Base-by-base conservation (phyloP, 345 rosid species). In the Physaria fendleri region DNA sequence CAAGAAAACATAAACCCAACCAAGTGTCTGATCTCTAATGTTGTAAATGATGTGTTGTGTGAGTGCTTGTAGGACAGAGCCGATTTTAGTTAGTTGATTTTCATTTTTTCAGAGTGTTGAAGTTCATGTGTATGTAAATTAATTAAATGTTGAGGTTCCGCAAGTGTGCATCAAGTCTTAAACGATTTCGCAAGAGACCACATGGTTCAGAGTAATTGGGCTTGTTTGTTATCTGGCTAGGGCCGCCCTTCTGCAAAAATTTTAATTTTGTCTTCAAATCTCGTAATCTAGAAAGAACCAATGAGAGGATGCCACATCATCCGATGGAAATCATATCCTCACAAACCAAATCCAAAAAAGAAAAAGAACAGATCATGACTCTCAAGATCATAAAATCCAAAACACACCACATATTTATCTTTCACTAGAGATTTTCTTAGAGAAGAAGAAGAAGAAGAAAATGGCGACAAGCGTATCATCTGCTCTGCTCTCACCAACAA, bases 401-500 rank as follows among this genome's bases (percentile, higher is more conserved):
- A 69, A 37, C 62, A n/a, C n/a, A n/a, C n/a, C 63, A 51, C 44
- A 23, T 65, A 58, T 37, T 45, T 24, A 3, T 8, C 39, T 18
- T 4, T 16, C 32, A 25, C 54, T 33, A 2, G 16, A n/a, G 24
- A 18, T 2, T 24, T 38, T 45, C 48, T 4, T 33, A 22, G 23
- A 41, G 32, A 16, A 50, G 55, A n/a, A n/a, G 15, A 44, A 62
- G 42, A 38, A 34, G 42, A 24, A 14, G 39, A 34, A 29, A 38
- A 72, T 72, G 76, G 68, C 76, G 5, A 61, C 70, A 41, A 64
- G 68, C 15, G 66, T n/a, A n/a, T n/a, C 72, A 30, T 66, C 76
- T 28, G 64, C 76, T 41, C 23, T 66, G 68, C 63, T 72, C 41
- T 22, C 64, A 9, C 72, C 72, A 2, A 5, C 70, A 6, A 45